Percentiles rank a stretch among this genome's conserved stretches.
These are phyloP conservation scores for Dichotomocladium elegans DNA, from an alignment of 371 early-diverging fungal species.

Conservation along the genomic window DNA sequence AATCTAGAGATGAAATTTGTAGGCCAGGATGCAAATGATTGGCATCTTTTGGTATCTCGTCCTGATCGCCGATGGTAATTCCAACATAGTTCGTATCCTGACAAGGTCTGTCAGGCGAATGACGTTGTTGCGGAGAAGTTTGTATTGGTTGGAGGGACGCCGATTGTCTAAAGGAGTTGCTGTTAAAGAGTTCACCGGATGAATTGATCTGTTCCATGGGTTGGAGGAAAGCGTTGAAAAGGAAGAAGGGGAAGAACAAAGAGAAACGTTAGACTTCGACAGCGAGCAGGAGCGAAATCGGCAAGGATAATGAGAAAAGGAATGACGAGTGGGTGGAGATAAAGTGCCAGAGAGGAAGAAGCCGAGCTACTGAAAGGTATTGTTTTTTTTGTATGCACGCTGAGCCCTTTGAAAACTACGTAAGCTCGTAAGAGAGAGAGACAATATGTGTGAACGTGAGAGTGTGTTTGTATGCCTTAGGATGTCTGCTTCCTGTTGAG, in stretches of 20 bases:
- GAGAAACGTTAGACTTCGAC: no score
- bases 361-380: neutral
- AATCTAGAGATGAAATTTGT: conserved; percentile 6
- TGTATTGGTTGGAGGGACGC: neutral
- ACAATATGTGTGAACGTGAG: neutral
- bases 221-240: neutral
- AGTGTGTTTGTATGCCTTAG: neutral
- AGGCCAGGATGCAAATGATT: neutral
- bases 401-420: neutral
- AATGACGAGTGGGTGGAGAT: no score
- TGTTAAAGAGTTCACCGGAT: conserved; percentile 2
- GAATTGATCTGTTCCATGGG: neutral
- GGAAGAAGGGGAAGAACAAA: neutral
- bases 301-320: no score
- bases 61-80: conserved; percentile 23
- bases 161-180: conserved; percentile 2
- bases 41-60: conserved; percentile 5
- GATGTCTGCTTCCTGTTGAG: no score
- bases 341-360: neutral
- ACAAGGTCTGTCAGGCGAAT: no score
- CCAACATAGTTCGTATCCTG: conserved; percentile 33
- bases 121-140: neutral
- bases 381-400: neutral
- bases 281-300: no score
- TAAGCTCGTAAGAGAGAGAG: neutral